Conservation (phyloP, 2,329 filamentous ascomycete species). For the Exophiala spinifera region DNA sequence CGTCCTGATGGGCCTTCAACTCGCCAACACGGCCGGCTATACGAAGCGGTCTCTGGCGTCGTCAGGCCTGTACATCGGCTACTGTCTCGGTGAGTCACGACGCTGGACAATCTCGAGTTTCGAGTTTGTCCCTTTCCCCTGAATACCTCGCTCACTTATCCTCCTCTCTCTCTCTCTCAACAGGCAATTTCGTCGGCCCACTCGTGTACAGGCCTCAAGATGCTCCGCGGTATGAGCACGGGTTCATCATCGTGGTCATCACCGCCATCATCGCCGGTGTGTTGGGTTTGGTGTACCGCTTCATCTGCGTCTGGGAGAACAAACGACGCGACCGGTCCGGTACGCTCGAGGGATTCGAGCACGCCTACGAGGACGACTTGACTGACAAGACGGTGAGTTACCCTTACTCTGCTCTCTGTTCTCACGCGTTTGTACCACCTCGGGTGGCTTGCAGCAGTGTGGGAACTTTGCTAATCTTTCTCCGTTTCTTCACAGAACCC, state of each 20-base stretch:
- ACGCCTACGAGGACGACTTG: conserved; percentile 53
- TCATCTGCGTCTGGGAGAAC: conserved; percentile 27
- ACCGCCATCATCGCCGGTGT: conserved; percentile 17
- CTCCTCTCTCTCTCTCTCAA: not conserved
- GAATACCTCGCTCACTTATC: not conserved
- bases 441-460: not conserved
- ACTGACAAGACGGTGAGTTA: conserved; percentile 41
- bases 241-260: conserved; percentile 34
- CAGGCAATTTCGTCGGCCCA: conserved; percentile 37
- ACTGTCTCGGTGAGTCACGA: conserved; percentile 37
- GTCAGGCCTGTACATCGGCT: conserved; percentile 24
- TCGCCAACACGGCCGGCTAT: conserved; percentile 34
- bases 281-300: conserved; percentile 29
- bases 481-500: not conserved
- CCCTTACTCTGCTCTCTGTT: not conserved
- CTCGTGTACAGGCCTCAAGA: conserved; percentile 34
- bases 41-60: conserved; percentile 27
- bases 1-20: conserved; percentile 49
- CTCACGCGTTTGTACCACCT: not conserved
- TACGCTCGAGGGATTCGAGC: conserved; percentile 48
- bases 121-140: no score
- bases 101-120: no score
- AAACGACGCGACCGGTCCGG: conserved; percentile 7
- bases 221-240: conserved; percentile 30
- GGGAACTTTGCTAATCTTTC: not conserved